Base-by-base conservation (phyloP, 2,329 filamentous ascomycete genomes). In the Aspergillus ibericus region DNA sequence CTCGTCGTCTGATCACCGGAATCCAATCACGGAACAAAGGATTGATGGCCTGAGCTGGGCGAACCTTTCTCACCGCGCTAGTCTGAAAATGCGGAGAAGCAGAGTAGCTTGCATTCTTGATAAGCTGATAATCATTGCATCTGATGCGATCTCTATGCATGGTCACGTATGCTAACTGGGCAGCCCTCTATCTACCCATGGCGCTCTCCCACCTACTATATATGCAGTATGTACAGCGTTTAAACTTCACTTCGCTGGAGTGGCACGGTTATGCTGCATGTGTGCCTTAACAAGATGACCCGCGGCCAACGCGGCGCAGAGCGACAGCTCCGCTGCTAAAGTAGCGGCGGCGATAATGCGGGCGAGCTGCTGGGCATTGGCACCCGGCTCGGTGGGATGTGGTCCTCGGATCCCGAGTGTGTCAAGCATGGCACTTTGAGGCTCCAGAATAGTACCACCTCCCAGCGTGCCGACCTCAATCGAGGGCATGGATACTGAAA, bases 401-500 rank as follows among this genome's bases (percentile, higher is more conserved):
- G 95, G 85, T 53, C 95, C 95, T 54, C 92, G 88, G 15, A 99
- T 92, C 64, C 95, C 95, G 42, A 99, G 89, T 72, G 99, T 83
- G 72, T 99, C 95, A 59, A 99, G 89, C 93, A 98, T 98, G 61
- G 93, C 92, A 59, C 87, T 88, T 79, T 99, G 95, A 2, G 92
- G 95, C 76, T 98, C 95, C 12, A 99, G 88, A 65, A 99, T 93
- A 6, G 95, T 99, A 66, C 95, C 95, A 68, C 95, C 95, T 65
- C 95, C 95, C 9, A 99, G 90, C 2, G 95, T 99, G 71, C 95
- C 95, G 52, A 98, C 95, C 80, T 99, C 95, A 62, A 99, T 92
- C 0, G 90, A 96, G 55, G 95, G 95, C 95, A 99, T 99, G n/a
- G 93, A 96, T 38, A 99, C 95, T 38, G 91, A 92, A 71, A 99